These are phyloP conservation scores for Geotrichum phurueaensis DNA, from an alignment of 1,139 yeast species.

Conservation along the genomic window DNA sequence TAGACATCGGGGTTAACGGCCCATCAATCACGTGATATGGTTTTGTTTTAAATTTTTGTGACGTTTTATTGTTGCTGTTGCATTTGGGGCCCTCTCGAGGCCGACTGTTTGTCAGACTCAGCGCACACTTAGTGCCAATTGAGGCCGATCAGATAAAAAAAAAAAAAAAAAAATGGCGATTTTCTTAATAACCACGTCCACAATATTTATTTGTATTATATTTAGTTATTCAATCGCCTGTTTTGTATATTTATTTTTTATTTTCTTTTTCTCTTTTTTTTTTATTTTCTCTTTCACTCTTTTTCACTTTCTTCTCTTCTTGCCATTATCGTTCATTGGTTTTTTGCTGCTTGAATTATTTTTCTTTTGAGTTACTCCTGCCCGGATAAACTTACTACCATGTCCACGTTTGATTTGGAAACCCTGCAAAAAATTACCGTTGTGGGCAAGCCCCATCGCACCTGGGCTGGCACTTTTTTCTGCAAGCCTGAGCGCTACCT, in stretches of 20 bases:
- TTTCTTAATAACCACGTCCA: neutral
- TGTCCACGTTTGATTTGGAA: constrained; percentile 23
- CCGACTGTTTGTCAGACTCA: neutral
- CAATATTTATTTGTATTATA: neutral
- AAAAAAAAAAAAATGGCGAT: neutral
- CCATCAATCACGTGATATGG: neutral
- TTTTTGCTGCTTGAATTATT: neutral
- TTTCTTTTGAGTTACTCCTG: neutral
- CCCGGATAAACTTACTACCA: neutral
- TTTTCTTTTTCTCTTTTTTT: neutral
- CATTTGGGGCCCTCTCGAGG: neutral
- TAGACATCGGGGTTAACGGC: neutral
- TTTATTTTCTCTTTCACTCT: neutral
- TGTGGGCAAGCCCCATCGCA: constrained; percentile 42
- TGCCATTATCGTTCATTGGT: neutral
- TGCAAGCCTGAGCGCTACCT: constrained; percentile 72
- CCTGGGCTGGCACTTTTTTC: constrained; percentile 89
- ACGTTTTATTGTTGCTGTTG: neutral
- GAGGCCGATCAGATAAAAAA: neutral
- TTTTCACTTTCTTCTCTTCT: neutral
- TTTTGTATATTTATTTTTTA: neutral
- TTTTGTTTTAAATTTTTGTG: neutral
- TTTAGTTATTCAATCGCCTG: neutral
- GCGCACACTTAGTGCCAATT: neutral
- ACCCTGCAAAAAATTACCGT: constrained; percentile 32